These are phyloP conservation scores for Alternaria atra DNA, from an alignment of 2,329 filamentous ascomycete genomes.

Conservation along the genomic window DNA sequence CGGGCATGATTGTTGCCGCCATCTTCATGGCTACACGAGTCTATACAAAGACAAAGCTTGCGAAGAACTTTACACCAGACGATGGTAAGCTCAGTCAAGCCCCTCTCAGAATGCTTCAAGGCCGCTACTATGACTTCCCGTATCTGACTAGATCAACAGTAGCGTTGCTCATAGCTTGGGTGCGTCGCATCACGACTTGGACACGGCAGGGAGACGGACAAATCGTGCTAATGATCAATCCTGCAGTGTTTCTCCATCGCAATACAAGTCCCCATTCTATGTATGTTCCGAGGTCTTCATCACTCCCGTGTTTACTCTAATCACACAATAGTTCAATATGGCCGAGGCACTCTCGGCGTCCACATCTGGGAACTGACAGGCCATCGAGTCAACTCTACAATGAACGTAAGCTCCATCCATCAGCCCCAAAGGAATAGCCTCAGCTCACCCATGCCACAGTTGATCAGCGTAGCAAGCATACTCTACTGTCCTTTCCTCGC, in stretches of 20 bases:
- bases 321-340: slow-evolving; percentile 16
- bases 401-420: slow-evolving; percentile 14
- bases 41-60: slow-evolving; percentile 35
- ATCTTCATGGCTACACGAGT: slow-evolving; percentile 35
- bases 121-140: background rate
- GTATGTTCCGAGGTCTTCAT: background rate
- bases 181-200: slow-evolving; percentile 1
- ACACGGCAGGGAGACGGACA: background rate
- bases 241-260: slow-evolving; percentile 16
- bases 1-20: slow-evolving; percentile 33
- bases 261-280: slow-evolving; percentile 18
- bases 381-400: slow-evolving; percentile 15
- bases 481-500: slow-evolving; percentile 27
- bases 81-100: slow-evolving; percentile 27
- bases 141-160: slow-evolving; percentile 9
- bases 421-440: background rate
- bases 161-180: slow-evolving; percentile 23
- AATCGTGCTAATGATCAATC: background rate
- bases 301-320: background rate
- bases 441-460: slow-evolving; percentile 6
- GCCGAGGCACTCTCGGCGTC: slow-evolving; percentile 25
- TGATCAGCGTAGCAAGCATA: slow-evolving; percentile 17
- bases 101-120: background rate
- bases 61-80: slow-evolving; percentile 33
- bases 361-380: slow-evolving; percentile 33